Base-by-base conservation (phyloP, 768 basidiomycete genomes). In the Boletus rubropictus region DNA sequence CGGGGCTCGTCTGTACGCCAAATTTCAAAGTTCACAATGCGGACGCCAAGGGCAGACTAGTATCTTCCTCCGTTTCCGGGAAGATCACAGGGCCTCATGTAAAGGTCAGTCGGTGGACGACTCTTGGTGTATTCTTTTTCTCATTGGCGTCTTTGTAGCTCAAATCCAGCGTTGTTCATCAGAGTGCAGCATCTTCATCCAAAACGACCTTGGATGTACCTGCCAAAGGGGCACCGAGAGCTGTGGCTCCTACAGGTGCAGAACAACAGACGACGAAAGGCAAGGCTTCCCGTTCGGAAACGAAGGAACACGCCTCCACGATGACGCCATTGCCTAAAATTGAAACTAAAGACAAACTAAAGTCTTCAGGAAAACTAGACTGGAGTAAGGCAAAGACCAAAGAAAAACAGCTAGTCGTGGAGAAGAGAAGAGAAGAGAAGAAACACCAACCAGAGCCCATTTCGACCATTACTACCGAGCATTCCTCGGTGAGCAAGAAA, bases 331-430 rank as follows among this genome's bases (percentile, higher is more conserved):
- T 60, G 27, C 34, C 45, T 7, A 54, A 50, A 33, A 37, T 29
- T 4, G 65, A 62, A 33, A 25, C 49, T 7, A 65, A 47, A 36
- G 62, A 59, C 57, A 70, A 58, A 40, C 53, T 66, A 0, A 70
- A 65, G 41, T 49, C 60, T 24, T 61, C 72, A 3, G 81, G 80
- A 5, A 80, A 77, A 56, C 69, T 84, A 6, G 78, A 83, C 53
- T 85, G 80, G 72, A 77, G 79, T 62, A 81, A 76, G 52, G 75
- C 76, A 22, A 78, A 78, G 58, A 53, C 67, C 9, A 80, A 79
- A 55, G 68, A 66, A 9, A 61, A 60, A 32, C 58, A 39, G 20
- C 41, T 47, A 1, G 40, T 44, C n/a, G 15, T 20, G 21, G 47
- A 46, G 25, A 49, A 46, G 44, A 7, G 27, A 9, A 55, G 20